A percentile compares a stretch with the other conserved stretches of the same genome.
Conservation (phyloP, 768 basidiomycete genomes). For the Tylopilus intermedius region DNA sequence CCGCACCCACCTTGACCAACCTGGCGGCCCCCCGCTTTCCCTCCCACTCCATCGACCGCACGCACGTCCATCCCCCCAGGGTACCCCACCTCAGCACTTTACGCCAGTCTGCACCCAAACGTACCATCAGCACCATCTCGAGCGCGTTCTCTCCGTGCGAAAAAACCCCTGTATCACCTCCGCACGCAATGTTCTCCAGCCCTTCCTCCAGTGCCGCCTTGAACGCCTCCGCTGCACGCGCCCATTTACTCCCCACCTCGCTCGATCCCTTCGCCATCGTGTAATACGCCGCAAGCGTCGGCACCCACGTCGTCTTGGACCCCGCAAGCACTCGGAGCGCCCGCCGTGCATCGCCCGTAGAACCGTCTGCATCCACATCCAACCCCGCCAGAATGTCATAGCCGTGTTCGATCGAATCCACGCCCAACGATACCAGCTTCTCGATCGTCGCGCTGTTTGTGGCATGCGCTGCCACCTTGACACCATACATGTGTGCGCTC, state of each 20-base stretch:
- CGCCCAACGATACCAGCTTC: constrained; percentile 7
- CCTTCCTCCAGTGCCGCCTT: not conserved
- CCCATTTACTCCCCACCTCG: no score
- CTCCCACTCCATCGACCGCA: constrained; percentile 47
- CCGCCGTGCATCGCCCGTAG: not conserved
- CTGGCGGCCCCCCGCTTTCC: constrained; percentile 18
- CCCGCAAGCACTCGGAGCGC: not conserved
- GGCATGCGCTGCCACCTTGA: not conserved
- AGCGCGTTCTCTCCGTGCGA: no score
- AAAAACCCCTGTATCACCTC: not conserved
- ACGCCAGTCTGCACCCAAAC: not conserved
- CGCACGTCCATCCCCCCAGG: constrained; percentile 45
- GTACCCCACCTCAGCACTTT: not conserved
- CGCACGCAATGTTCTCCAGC: not conserved
- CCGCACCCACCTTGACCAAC: constrained; percentile 3
- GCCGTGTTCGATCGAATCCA: constrained; percentile 61
- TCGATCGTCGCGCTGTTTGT: not conserved
- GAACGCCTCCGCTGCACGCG: not conserved
- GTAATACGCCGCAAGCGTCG: not conserved
- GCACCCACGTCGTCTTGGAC: not conserved
- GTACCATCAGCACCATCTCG: no score
- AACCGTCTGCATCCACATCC: not conserved
- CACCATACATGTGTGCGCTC: constrained; percentile 31
- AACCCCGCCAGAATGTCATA: constrained; percentile 20
- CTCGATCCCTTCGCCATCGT: not conserved